Conservation (phyloP, 192 early-diverging fungal species). For the Coemansia sp. region DNA sequence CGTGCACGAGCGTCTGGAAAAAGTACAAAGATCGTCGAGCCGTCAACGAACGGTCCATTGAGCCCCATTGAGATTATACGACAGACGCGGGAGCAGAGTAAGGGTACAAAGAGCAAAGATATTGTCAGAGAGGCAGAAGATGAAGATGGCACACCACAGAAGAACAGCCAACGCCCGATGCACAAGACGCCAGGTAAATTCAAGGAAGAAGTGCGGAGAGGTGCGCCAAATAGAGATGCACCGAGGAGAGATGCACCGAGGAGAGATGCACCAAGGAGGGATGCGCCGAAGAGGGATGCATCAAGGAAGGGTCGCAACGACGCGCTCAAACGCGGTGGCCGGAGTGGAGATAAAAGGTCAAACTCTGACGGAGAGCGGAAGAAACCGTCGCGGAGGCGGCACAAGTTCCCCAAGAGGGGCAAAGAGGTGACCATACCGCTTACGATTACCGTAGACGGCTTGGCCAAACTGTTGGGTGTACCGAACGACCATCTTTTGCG, state of each 20-base stretch:
- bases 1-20: background rate
- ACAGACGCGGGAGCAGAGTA: background rate
- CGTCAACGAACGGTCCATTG: constrained; percentile 47
- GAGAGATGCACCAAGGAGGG: constrained; percentile 71
- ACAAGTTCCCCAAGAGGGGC: constrained; percentile 34
- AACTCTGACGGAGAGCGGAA: constrained; percentile 61
- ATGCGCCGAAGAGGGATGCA: too few species aligned
- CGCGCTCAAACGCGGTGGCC: constrained; percentile 48
- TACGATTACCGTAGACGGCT: constrained; percentile 76
- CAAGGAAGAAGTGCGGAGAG: constrained; percentile 20
- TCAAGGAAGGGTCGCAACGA: constrained; percentile 25
- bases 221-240: too few species aligned
- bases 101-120: background rate
- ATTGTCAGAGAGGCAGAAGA: background rate
- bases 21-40: background rate
- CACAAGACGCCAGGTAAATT: background rate
- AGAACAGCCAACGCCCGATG: background rate
- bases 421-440: constrained; percentile 75
- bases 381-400: constrained; percentile 22
- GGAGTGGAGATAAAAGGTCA: constrained; percentile 36
- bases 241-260: constrained; percentile 16
- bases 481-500: constrained; percentile 65
- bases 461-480: constrained; percentile 76
- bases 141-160: background rate
- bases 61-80: constrained; percentile 50